Evolutionary conservation across 2,329 filamentous ascomycete species (phyloP), one percentile per base, ranked within the genome.

Genomic region (Fusarium piperis): DNA sequence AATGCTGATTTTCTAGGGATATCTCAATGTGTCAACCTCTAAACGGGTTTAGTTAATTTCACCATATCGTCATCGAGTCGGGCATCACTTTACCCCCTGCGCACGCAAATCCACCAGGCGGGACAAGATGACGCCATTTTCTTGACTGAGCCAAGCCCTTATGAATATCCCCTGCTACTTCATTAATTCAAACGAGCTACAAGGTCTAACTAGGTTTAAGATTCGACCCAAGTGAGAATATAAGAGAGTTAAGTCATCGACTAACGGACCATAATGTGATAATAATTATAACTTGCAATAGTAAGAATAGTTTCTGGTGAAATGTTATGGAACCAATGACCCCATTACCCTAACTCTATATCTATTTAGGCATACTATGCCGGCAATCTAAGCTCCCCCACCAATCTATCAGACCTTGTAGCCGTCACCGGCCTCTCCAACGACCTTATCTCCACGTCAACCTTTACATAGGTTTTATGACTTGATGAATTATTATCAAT

Each of bases 391-490:
- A 18, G 16, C 33, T 55, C 33, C 20, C 26, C 52, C 33, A 36
- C 12, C 9, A 20, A 52, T 16, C 33, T 23, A 18, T 58, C 33
- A 23, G 63, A 66, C 26, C 39, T 48, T 3, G 32, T 15, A 9
- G 53, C 35, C 13, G 59, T 57, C 6, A 18, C 20, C 12, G 63
- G 38, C 5, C 48, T 48, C 15, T 67, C 64, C 33, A 70, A 26
- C 1, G 64, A 48, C 20, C 63, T 64, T 67, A 71, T 71, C 36
- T 71, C 68, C 10, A 71, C 39, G 23, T 71, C 68, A 12, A 70
- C 60, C 8, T 66, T 67, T 13, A 71, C 68, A 2, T 57, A 64
- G 3, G 70, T 70, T 3, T 62, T 56, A 10, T 20, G 36, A 16
- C 64, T 71, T 0, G 68, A 71, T 3, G 67, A 64, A 12, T 48